Base-by-base conservation (phyloP, 768 basidiomycete species). In the Infundibulicybe gibba region DNA sequence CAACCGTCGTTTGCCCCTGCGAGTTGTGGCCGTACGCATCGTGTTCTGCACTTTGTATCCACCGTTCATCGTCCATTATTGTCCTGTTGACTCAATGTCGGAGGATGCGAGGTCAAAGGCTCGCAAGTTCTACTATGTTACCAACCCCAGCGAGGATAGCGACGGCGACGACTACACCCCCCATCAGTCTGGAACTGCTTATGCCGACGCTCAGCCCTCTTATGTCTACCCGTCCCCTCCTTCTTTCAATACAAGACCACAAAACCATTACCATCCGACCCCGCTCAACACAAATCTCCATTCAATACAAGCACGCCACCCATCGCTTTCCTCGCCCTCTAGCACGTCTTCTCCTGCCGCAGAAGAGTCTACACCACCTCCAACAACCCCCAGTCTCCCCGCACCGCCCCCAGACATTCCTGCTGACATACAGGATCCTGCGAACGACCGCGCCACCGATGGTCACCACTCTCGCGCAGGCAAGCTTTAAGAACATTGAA, bases 351-450 rank as follows among this genome's bases (percentile, higher is more conserved):
- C 87, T 2, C 81, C 78, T 5, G 69, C 73, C 40, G 70, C 67
- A 34, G 74, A 80, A 41, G 83, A 85, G 50, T 77, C 82, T 3
- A 81, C 84, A n/a, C 84, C 87, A 47, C 84, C 85, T 3, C 85
- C 85, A 20, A 76, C 73, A 56, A 85, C 85, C 10, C 83, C 85
- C 11, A 77, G 73, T 41, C 69, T 78, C 53, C 66, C 66, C 25
- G 67, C 60, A 14, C 77, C 70, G 43, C 67, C 73, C 17, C 70
- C 69, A 34, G 71, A 70, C 51, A 55, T 72, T 30, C 41, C 66
- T 10, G 59, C 63, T 9, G 72, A 74, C 47, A 60, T 63, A 54
- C 65, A 53, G 45, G 68, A 71, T 32, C 63, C 60, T 15, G 20
- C 57, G 19, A 51, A 48, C 41, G 49, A 55, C 34, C 51, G 46